Percentiles rank a stretch among this genome's conserved stretches.
Evolutionary conservation across 257 asterid species (phyloP).

Genomic region (Dorcoceras hygrometricum): DNA sequence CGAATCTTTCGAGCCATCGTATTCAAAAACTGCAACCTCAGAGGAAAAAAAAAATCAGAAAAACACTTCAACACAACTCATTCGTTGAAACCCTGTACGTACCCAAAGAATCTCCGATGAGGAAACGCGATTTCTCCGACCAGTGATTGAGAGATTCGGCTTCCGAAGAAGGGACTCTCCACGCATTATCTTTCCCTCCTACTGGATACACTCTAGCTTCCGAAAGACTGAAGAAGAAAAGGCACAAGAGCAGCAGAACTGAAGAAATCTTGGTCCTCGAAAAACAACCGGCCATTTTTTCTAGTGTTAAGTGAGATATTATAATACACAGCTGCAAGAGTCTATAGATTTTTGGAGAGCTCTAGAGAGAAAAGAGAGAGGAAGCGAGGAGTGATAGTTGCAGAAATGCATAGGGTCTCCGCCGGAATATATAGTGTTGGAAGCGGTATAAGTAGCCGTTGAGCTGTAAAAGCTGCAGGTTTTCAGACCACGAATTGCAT

Average conservation of each 20-base stretch:
- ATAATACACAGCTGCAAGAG: not conserved
- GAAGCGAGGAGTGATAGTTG: not conserved
- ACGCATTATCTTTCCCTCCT: slow-evolving; percentile 56
- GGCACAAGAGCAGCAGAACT: slow-evolving; percentile 17
- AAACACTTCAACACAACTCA: not conserved
- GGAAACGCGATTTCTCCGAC: slow-evolving; percentile 67
- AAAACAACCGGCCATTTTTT: slow-evolving; percentile 33
- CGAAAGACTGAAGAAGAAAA: slow-evolving; percentile 33
- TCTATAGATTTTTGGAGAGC: not conserved
- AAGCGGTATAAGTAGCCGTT: slow-evolving; percentile 37
- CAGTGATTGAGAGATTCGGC: slow-evolving; percentile 61
- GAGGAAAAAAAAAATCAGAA: not conserved
- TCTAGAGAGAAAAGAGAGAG: not conserved
- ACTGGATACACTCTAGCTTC: slow-evolving; percentile 59
- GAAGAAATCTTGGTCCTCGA: slow-evolving; percentile 22
- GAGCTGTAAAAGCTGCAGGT: not conserved
- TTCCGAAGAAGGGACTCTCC: slow-evolving; percentile 53
- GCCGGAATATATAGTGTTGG: slow-evolving; percentile 23
- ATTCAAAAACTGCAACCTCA: slow-evolving; percentile 50
- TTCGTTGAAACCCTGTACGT: not conserved
- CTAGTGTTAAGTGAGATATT: not conserved
- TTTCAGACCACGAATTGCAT: not conserved
- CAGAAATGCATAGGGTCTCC: not conserved
- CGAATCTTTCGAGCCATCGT: slow-evolving; percentile 50
- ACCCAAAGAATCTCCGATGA: slow-evolving; percentile 71